phyloP scores from a whole-genome alignment of 495 filamentous ascomycete species.

The Penicillium dipodomyicola region DNA sequence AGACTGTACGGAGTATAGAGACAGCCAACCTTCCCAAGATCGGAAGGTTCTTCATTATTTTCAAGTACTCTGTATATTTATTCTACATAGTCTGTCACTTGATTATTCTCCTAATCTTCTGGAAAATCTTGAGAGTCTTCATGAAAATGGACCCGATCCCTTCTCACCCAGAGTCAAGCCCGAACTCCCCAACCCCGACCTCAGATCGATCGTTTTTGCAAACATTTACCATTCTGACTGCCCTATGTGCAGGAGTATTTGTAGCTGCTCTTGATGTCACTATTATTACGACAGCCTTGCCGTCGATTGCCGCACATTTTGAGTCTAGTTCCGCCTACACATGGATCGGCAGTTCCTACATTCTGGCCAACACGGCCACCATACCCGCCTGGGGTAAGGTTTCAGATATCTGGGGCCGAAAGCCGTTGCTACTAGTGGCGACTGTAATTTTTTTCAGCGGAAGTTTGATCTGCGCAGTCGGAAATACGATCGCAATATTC shows the following conservation, averaged over 20 bases:
- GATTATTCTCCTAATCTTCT: not conserved
- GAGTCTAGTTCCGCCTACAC: slow-evolving; percentile 54
- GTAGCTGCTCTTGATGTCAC: slow-evolving; percentile 58
- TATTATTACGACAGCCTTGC: slow-evolving; percentile 58
- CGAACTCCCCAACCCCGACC: not conserved
- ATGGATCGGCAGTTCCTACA: slow-evolving; percentile 65
- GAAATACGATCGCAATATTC: slow-evolving; percentile 19
- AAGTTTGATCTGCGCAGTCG: slow-evolving; percentile 22
- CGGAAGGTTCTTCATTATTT: not conserved
- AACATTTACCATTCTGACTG: not conserved
- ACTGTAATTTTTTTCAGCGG: slow-evolving; percentile 30
- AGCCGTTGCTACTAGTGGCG: slow-evolving; percentile 44
- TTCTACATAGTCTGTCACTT: not conserved
- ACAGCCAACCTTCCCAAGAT: too few species aligned
- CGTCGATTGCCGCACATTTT: slow-evolving; percentile 52
- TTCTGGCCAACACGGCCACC: slow-evolving; percentile 48
- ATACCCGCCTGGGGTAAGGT: slow-evolving; percentile 52
- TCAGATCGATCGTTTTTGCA: not conserved
- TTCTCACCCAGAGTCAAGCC: not conserved
- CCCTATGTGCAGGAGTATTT: slow-evolving; percentile 36
- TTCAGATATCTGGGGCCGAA: slow-evolving; percentile 57
- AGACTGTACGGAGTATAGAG: too few species aligned
- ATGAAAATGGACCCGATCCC: not conserved
- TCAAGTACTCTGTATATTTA: not conserved
- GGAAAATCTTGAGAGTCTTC: not conserved